These are phyloP conservation scores for Harringtonia aguacate DNA, from an alignment of 2,329 filamentous ascomycete species.

Conservation along the genomic window DNA sequence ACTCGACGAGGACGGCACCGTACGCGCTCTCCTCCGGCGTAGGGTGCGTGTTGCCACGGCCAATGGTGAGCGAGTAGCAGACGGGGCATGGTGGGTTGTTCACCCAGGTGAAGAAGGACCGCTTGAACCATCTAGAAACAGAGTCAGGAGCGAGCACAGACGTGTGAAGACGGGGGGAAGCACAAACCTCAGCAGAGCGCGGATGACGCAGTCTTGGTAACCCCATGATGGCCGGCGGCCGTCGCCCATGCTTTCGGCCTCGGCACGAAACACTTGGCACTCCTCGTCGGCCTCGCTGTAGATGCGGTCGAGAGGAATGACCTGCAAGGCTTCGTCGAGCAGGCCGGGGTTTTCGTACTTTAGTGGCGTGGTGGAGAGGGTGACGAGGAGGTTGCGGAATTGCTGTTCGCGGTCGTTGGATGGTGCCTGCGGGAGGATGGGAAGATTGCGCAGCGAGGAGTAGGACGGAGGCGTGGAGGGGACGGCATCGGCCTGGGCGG, in stretches of 20 bases:
- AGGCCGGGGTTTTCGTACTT: slow-evolving; percentile 96
- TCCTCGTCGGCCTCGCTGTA: slow-evolving; percentile 94
- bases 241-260: slow-evolving; percentile 78
- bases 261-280: slow-evolving; percentile 72
- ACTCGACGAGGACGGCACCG: slow-evolving; percentile 76
- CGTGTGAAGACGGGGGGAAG: background rate
- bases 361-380: slow-evolving; percentile 75
- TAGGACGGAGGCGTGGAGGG: slow-evolving; percentile 33
- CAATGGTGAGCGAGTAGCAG: slow-evolving; percentile 75
- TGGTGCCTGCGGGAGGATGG: slow-evolving; percentile 61
- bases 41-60: slow-evolving; percentile 72
- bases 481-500: background rate
- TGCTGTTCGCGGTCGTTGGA: slow-evolving; percentile 55
- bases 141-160: slow-evolving; percentile 2
- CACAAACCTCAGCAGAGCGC: slow-evolving; percentile 69
- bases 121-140: slow-evolving; percentile 80
- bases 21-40: slow-evolving; percentile 82
- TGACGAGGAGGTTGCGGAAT: slow-evolving; percentile 73
- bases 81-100: slow-evolving; percentile 83
- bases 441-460: slow-evolving; percentile 37
- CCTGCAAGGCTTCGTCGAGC: slow-evolving; percentile 79
- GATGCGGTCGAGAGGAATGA: slow-evolving; percentile 80
- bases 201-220: slow-evolving; percentile 93
- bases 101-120: slow-evolving; percentile 90
- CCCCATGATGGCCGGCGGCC: slow-evolving; percentile 81